Base-by-base conservation (phyloP, 2,329 filamentous ascomycete genomes). In the Pseudogymnoascus sp. region DNA sequence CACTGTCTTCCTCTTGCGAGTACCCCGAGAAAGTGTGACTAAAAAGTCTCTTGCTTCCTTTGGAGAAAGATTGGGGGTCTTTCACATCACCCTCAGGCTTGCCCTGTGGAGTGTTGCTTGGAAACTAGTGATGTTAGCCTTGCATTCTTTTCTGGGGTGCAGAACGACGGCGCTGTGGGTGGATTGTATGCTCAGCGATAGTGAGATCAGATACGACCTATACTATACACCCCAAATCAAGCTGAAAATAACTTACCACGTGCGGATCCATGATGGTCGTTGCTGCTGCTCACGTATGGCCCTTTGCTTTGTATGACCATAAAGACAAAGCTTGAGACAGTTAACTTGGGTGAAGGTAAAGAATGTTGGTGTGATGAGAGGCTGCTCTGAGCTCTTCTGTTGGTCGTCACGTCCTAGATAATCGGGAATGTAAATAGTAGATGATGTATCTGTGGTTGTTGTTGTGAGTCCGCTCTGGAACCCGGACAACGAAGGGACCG, bases 391-490 rank as follows among this genome's bases (percentile, higher is more conserved):
- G 3, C 43, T 49, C 21, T 49, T 49, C 21, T 49, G 21, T 28
- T 28, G 23, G 14, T 53, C 42, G 43, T 53, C 43, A 53, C 46
- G 25, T 56, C 46, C 46, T 16, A 16, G 23, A 14, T 5, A 56
- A 56, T 18, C 8, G 46, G 5, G 46, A 34, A 56, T 16, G 46
- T 56, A 56, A 56, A 31, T 56, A 56, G 46, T 56, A 34, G n/a
- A 31, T 18, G 46, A 31, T 18, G 46, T 34, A 56, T 18, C 9
- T 23, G 46, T 56, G 46, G 46, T 56, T 5, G 76, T 69, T 8
- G 31, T 34, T 11, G 82, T 85, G 64, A 87, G 71, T 36, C 68
- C 68, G 61, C 68, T 71, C 60, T 68, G 64, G 60, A 68, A 71
- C 2, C 66, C 68, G n/a, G 46, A 31, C 11, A 66, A 65, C 36